Base-by-base conservation (phyloP, 768 basidiomycete species). In the Termitomyces sp. region DNA sequence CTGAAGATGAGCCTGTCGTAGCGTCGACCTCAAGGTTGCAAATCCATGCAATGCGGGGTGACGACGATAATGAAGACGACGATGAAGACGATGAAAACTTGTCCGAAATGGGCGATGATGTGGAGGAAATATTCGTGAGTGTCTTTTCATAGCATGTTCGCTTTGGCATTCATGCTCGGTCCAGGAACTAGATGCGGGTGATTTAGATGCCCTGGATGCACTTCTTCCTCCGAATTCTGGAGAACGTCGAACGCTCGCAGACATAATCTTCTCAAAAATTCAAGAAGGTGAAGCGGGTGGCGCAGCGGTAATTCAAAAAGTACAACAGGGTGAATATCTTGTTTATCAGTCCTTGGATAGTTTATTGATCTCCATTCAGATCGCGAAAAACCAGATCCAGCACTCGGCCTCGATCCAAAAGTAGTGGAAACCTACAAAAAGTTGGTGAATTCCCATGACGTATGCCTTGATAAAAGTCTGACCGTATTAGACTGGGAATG, bases 251-350 rank as follows among this genome's bases (percentile, higher is more conserved):
- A 98, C 96, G 2, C 76, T 99, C 31, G 97, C 97, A 31, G 97
- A 99, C 69, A 79, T 98, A n/a, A 99, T 98, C 58, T 92, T 99
- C 68, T 82, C 90, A 26, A 98, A 98, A 74, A 78, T 99, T 24
- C 88, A 95, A 58, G 81, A 79, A 56, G 79, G 76, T 13, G 84
- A 87, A 60, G 70, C 78, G 4, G 75, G 76, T 46, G 76, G 80
- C 39, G 70, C 83, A 8, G 78, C 81, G 10, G 74, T 81, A 29
- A 84, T 86, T 55, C 80, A 81, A 68, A 84, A 84, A 64, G 80
- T 83, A 8, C 77, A 80, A 28, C 84, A 81, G 79, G 83, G 86
- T 84, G 55, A 28, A 54, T 37, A 29, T 16, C 18, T 12, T 4
- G 1, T 18, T 10, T n/a, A 41, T 34, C n/a, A 24, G 28, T 41